phyloP scores from a whole-genome alignment of 108 stramenopile species.

The Nannochloropsis gaditana region DNA sequence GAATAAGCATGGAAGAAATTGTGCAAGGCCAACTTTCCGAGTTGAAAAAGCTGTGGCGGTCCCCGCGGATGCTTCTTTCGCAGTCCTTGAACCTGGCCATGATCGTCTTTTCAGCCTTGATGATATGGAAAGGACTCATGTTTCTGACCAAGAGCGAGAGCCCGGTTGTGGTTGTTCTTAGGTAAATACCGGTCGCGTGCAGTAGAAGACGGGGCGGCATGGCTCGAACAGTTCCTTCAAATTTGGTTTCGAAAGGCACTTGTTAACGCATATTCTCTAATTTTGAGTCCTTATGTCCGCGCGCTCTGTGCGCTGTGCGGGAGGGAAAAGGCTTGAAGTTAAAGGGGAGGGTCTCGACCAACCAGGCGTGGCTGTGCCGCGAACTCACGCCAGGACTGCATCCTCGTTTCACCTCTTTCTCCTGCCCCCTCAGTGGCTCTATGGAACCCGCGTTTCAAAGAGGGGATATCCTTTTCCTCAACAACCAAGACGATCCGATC shows the following conservation, averaged over 20 bases:
- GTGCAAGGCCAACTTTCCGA: constrained; percentile 60
- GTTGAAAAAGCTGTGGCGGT: constrained; percentile 98
- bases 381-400: too few species aligned
- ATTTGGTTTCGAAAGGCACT: too few species aligned
- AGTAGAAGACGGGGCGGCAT: too few species aligned
- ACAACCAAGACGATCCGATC: constrained; percentile 86
- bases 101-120: constrained; percentile 97
- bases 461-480: constrained; percentile 96
- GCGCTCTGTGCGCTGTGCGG: too few species aligned
- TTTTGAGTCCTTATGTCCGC: too few species aligned
- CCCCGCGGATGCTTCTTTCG: constrained; percentile 89
- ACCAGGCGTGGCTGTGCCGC: too few species aligned
- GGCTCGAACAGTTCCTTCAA: too few species aligned
- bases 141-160: constrained; percentile 91
- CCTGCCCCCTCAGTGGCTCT: constrained; percentile 59
- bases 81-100: constrained; percentile 95
- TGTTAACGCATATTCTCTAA: too few species aligned
- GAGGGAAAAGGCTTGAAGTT: too few species aligned
- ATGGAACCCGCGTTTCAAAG: constrained; percentile 99
- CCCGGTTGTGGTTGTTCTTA: constrained; percentile 96
- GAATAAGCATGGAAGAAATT: constrained; percentile 41
- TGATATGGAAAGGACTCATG: constrained; percentile 99
- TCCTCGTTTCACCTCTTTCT: neutral
- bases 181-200: constrained; percentile 40
- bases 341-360: too few species aligned